Evolutionary conservation across 495 filamentous ascomycete genomes (phyloP), one percentile per base, ranked within the genome.

Genomic region (Penicillium salamii): DNA sequence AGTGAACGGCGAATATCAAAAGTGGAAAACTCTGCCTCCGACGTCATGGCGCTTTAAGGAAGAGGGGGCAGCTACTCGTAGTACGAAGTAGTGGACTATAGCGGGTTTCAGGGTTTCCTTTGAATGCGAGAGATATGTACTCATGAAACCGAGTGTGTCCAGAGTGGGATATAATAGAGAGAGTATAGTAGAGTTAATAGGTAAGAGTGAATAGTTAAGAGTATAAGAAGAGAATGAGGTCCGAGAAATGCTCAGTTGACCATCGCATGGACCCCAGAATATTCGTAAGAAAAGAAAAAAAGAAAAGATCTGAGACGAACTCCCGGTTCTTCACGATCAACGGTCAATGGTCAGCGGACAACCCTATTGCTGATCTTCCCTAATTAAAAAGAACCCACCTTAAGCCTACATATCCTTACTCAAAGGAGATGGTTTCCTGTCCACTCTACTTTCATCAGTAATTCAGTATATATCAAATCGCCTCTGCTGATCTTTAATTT

Each of bases 21-120:
- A 29, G 24, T 18, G 9, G 28, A 33, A 18, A 23, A 14, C 23
- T 44, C 14, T 47, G 44, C 44, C 44, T 5, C 32, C 33, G 44
- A 47, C 44, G 44, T 47, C 44, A 47, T 47, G 33, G 33, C 13
- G 44, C 32, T 33, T 26, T 31, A 46, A 17, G 43, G 33, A 45
- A 29, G 29, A 29, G 15, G 35, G 20, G 3, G 17, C 29, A 45
- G 32, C 42, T 29, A 45, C 42, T 34, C 15, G 26, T 44, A 24
- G 33, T 26, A 17, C 23, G 33, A 45, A 45, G 7, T 34, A 28
- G 17, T 24, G 35, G 12, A 42, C 24, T 31, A 6, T 34, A 9
- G 33, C 7, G 8, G 8, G 29, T 15, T 14, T 31, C 24, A 43
- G 23, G 11, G 24, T 42, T n/a, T n/a, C n/a, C n/a, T n/a, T n/a